Evolutionary conservation across 768 basidiomycete genomes (phyloP).

Genomic region (Boletus bicolor): DNA sequence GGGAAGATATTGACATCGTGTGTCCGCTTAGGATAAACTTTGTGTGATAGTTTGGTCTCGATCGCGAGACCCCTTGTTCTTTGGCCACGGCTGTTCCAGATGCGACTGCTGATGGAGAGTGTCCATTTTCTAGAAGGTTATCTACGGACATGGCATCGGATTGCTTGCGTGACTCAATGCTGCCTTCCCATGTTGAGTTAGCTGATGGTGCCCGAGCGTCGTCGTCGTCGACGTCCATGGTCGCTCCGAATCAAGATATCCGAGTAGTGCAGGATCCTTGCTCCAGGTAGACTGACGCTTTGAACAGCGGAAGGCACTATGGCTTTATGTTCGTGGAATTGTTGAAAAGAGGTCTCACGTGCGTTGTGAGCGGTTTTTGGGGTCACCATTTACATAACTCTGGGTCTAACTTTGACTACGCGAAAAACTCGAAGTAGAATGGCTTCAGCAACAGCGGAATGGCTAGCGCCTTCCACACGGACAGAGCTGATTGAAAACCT

Average conservation of each 20-base stretch:
- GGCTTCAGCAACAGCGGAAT: conserved; percentile 47
- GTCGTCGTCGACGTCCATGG: conserved; percentile 19
- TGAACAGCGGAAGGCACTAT: background rate
- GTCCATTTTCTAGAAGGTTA: background rate
- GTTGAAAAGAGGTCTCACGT: background rate
- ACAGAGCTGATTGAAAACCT: conserved; percentile 88
- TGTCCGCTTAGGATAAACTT: conserved; percentile 78
- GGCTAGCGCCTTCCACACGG: conserved; percentile 74
- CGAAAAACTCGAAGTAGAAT: conserved; percentile 16
- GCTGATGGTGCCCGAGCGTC: background rate
- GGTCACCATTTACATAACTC: background rate
- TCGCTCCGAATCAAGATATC: background rate
- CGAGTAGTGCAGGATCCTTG: background rate
- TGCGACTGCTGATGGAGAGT: background rate
- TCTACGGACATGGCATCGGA: conserved; percentile 11
- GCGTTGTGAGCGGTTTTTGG: conserved; percentile 2
- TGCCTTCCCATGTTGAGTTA: background rate
- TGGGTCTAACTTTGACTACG: background rate
- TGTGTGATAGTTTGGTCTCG: conserved; percentile 51
- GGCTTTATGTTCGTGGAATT: background rate
- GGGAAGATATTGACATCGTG: conserved; percentile 71
- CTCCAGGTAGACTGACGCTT: background rate
- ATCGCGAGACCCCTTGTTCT: conserved; percentile 5
- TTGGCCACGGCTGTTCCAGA: background rate
- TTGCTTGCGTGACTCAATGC: conserved; percentile 3